Percentiles rank a stretch among this genome's conserved stretches.
Conservation (phyloP, 2,329 filamentous ascomycete genomes). For the Drechslerella stenobrocha region DNA sequence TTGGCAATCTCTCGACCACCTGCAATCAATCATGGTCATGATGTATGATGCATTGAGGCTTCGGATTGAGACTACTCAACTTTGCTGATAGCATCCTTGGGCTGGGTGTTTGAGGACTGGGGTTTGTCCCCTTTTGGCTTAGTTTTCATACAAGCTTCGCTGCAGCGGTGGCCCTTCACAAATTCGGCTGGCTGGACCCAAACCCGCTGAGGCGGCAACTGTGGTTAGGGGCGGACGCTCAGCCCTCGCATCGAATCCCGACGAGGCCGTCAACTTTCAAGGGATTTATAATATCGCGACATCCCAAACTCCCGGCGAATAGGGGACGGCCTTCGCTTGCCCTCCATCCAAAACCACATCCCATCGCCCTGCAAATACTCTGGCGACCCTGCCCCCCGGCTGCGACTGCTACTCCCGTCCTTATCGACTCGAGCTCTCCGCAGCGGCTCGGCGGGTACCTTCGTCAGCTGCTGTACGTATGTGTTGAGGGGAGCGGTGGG, state of each 20-base stretch:
- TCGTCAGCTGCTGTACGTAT: conserved; percentile 15
- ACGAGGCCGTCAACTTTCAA: conserved; percentile 44
- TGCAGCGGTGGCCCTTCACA: neutral
- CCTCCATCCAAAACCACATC: conserved; percentile 10
- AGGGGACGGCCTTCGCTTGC: conserved; percentile 8
- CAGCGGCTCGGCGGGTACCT: neutral
- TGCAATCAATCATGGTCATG: neutral
- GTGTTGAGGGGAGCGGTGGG: conserved; percentile 44
- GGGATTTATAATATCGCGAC: conserved; percentile 44
- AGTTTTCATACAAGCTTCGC: conserved; percentile 28
- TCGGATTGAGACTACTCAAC: conserved; percentile 17
- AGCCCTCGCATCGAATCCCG: conserved; percentile 23
- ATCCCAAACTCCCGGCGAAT: conserved; percentile 38
- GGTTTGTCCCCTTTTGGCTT: conserved; percentile 16
- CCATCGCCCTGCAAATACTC: neutral
- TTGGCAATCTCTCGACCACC: neutral
- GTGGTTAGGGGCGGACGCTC: conserved; percentile 11
- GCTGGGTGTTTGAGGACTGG: conserved; percentile 35
- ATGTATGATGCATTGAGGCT: neutral
- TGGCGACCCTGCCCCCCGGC: neutral
- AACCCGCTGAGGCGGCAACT: neutral
- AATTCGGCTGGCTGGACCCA: too few species aligned
- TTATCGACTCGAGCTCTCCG: conserved; percentile 5
- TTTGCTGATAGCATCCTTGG: too few species aligned
- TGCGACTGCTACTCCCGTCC: neutral